Percentiles rank a stretch among this genome's conserved stretches.
These are phyloP conservation scores for Schizonepeta tenuifolia DNA, from an alignment of 257 asterid genomes.

Conservation along the genomic window DNA sequence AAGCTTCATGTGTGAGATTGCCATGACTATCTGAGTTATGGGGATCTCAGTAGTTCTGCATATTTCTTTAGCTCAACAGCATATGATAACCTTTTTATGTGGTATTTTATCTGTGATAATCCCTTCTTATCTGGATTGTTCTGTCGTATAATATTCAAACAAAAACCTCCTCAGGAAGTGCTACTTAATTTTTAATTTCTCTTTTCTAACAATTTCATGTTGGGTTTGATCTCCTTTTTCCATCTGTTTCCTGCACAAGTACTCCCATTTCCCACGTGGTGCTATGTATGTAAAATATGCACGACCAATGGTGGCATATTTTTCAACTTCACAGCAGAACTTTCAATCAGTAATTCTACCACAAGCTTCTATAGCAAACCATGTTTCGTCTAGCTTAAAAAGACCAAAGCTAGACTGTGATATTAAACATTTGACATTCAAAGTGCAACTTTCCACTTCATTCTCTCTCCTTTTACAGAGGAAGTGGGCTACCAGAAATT, in stretches of 20 bases:
- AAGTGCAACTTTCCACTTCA: slow-evolving; percentile 1
- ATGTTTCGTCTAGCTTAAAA: slow-evolving; percentile 15
- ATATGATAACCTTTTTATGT: background rate
- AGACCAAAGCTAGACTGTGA: slow-evolving; percentile 27
- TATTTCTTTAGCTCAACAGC: slow-evolving; percentile 19
- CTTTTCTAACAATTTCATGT: slow-evolving; percentile 8
- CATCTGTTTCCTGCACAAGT: slow-evolving; percentile 18
- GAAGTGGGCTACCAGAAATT: slow-evolving; percentile 55
- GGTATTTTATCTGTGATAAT: background rate
- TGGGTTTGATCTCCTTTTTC: slow-evolving; percentile 15
- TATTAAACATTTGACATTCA: slow-evolving; percentile 16
- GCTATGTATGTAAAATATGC: slow-evolving; percentile 16
- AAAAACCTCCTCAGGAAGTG: slow-evolving; percentile 1
- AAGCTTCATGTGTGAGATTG: background rate
- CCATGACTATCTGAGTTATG: slow-evolving; percentile 14
- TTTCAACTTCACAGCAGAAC: slow-evolving; percentile 10
- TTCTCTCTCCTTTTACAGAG: slow-evolving; percentile 40
- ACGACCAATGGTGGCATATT: slow-evolving; percentile 17
- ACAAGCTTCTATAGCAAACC: slow-evolving; percentile 13
- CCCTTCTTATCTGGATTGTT: slow-evolving; percentile 3
- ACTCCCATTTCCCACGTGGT: slow-evolving; percentile 1
- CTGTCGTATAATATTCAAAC: slow-evolving; percentile 11
- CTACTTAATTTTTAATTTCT: slow-evolving; percentile 9
- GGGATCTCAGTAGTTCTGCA: slow-evolving; percentile 4
- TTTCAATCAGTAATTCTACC: background rate